Percentiles rank a stretch among this genome's conserved stretches.
phyloP scores from a whole-genome alignment of 2,329 filamentous ascomycete species.

The Beauveria bassiana region DNA sequence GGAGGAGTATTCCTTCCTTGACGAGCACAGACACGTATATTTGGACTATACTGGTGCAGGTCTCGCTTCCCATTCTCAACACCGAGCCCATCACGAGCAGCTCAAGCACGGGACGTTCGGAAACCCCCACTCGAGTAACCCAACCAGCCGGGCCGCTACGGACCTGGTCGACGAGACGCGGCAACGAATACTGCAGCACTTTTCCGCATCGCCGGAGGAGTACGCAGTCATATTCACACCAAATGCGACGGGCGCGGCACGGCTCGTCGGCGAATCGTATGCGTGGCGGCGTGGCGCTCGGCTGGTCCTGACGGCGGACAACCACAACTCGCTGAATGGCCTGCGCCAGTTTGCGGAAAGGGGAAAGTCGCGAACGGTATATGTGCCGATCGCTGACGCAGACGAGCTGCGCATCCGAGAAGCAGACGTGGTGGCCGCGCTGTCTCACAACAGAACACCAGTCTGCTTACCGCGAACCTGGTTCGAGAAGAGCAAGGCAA shows the following conservation, averaged over 20 bases:
- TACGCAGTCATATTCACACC: slow-evolving; percentile 33
- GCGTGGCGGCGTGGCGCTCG: slow-evolving; percentile 20
- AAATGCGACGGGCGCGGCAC: slow-evolving; percentile 32
- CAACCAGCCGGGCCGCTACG: slow-evolving; percentile 28
- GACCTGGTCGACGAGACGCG: slow-evolving; percentile 25
- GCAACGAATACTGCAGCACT: slow-evolving; percentile 23
- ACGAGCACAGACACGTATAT: slow-evolving; percentile 30
- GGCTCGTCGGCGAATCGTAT: slow-evolving; percentile 33
- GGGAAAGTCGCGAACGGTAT: slow-evolving; percentile 19
- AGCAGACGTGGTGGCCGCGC: slow-evolving; percentile 17
- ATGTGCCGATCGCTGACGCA: slow-evolving; percentile 21
- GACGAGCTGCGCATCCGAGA: slow-evolving; percentile 24
- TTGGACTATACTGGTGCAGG: slow-evolving; percentile 34
- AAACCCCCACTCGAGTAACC: slow-evolving; percentile 34
- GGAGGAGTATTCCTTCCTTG: slow-evolving; percentile 29
- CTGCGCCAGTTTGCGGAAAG: slow-evolving; percentile 28
- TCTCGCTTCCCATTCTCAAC: slow-evolving; percentile 26
- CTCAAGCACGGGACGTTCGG: slow-evolving; percentile 25
- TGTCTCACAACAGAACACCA: slow-evolving; percentile 12
- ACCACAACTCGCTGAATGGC: slow-evolving; percentile 36
- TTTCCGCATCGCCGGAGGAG: slow-evolving; percentile 28
- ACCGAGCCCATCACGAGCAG: slow-evolving; percentile 23
- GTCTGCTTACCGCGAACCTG: neutral
- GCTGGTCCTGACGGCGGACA: slow-evolving; percentile 31
- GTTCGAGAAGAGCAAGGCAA: neutral